Evolutionary conservation across 75 land plant species (phyloP).

Genomic region (Azolla pinnata): DNA sequence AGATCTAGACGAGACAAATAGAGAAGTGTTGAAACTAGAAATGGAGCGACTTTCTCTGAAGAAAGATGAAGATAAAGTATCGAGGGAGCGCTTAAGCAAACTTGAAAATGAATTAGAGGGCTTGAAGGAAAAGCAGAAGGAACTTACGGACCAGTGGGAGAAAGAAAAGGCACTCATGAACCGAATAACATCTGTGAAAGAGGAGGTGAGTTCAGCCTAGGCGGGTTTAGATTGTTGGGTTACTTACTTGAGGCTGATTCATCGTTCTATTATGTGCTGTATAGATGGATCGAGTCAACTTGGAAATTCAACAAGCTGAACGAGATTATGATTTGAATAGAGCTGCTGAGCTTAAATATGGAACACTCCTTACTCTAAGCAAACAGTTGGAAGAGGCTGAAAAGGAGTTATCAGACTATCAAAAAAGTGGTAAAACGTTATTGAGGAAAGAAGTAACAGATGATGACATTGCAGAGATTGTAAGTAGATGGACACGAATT

Average conservation of each 20-base stretch:
- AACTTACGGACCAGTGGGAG: constrained; percentile 52
- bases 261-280: not conserved
- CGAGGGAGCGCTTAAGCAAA: constrained; percentile 55
- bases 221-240: not conserved
- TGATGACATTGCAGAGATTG: constrained; percentile 50
- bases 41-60: constrained; percentile 75
- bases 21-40: constrained; percentile 63
- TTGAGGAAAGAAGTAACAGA: constrained; percentile 43
- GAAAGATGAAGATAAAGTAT: constrained; percentile 68
- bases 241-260: not conserved
- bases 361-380: constrained; percentile 28
- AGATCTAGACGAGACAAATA: constrained; percentile 64
- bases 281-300: constrained; percentile 42
- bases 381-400: constrained; percentile 45
- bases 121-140: constrained; percentile 63
- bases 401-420: constrained; percentile 26
- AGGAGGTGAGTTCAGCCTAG: constrained; percentile 39
- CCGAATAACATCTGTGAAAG: constrained; percentile 61
- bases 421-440: constrained; percentile 27
- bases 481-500: constrained; percentile 60
- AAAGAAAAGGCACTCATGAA: constrained; percentile 62
- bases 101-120: constrained; percentile 47
- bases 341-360: constrained; percentile 57
- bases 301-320: constrained; percentile 47
- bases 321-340: constrained; percentile 50